Base-by-base conservation (phyloP, 176 grass and related monocot species). In the Eleusine coracana region DNA sequence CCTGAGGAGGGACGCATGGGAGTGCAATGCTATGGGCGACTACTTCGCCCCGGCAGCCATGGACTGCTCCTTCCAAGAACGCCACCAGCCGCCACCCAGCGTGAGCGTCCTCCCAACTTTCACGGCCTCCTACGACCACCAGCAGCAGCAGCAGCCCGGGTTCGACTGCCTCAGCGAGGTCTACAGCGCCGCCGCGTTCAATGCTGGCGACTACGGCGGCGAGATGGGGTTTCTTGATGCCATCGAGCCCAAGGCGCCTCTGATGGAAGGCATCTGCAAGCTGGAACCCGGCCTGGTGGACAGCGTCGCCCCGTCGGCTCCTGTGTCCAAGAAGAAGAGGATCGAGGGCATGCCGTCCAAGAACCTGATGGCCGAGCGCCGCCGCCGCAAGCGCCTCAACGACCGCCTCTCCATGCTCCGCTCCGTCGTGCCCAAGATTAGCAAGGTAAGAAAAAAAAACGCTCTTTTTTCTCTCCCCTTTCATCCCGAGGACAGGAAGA, bases 401-500 rank as follows among this genome's bases (percentile, higher is more conserved):
- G 97, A 99, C 81, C 91, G 97, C 42, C 97, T 99, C 66, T 99
- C 97, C 41, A 99, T 99, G 97, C 93, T 99, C 23, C 84, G 97
- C 75, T 99, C 97, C 80, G 89, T 99, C 40, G 97, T 99, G 70
- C 97, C 97, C 64, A 99, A 96, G 87, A 99, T 99, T 74, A 99
- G 97, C 91, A 99, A 99, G 97, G 97, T 98, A 17, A 46, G 44
- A 9, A 44, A 44, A 44, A 44, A 44, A 44, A 44, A 44, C 41
- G 41, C 9, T 44, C 41, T 44, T 44, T 44, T 44, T 44, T 34
- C 31, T 46, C 44, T 46, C 11, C 44, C 44, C 44, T 46, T 46
- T 46, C 44, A 44, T 46, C 44, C 10, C 41, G 6, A 44, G 41
- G 41, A 6, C 41, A 46, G 44, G 44, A 46, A 46, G 44, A 46